Evolutionary conservation across 2,329 filamentous ascomycete genomes (phyloP).

Genomic region (Chaetomium globosum): DNA sequence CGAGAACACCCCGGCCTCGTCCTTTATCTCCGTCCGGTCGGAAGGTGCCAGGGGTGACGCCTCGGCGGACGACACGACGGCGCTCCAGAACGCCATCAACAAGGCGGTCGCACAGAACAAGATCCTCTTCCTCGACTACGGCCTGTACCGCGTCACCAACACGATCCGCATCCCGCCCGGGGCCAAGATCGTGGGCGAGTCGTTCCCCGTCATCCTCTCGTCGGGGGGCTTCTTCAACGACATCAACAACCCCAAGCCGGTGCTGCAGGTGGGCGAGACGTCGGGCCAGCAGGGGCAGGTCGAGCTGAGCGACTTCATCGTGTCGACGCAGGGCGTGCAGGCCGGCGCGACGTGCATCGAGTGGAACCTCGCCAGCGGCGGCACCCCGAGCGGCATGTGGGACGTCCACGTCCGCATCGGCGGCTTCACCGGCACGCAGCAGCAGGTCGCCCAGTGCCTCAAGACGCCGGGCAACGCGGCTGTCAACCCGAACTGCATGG

Average conservation of each 20-base stretch:
- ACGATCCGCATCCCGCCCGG: constrained; percentile 53
- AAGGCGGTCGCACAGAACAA: constrained; percentile 51
- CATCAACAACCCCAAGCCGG: constrained; percentile 61
- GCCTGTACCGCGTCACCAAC: constrained; percentile 55
- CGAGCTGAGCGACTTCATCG: constrained; percentile 71
- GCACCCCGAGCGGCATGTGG: constrained; percentile 62
- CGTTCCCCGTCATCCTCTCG: constrained; percentile 55
- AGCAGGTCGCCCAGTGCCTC: constrained; percentile 67
- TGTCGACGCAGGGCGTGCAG: constrained; percentile 67
- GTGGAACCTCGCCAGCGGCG: constrained; percentile 64
- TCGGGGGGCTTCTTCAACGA: constrained; percentile 60
- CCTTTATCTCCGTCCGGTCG: constrained; percentile 57
- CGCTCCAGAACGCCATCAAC: constrained; percentile 60
- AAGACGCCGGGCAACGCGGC: constrained; percentile 50
- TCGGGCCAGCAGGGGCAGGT: constrained; percentile 65
- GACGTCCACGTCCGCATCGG: constrained; percentile 76
- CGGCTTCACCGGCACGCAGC: constrained; percentile 67
- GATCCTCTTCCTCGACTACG: constrained; percentile 60
- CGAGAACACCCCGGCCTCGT: constrained; percentile 55
- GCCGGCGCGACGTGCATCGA: constrained; percentile 71
- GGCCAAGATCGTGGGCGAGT: constrained; percentile 60
- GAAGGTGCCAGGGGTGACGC: constrained; percentile 53
- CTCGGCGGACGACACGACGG: constrained; percentile 60
- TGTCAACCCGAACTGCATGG: constrained; percentile 42
- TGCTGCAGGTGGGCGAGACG: constrained; percentile 60